Percentiles rank a stretch among this genome's conserved stretches.
These are phyloP conservation scores for Gilbertella persicaria DNA, from an alignment of 371 early-diverging fungal species.

Conservation along the genomic window DNA sequence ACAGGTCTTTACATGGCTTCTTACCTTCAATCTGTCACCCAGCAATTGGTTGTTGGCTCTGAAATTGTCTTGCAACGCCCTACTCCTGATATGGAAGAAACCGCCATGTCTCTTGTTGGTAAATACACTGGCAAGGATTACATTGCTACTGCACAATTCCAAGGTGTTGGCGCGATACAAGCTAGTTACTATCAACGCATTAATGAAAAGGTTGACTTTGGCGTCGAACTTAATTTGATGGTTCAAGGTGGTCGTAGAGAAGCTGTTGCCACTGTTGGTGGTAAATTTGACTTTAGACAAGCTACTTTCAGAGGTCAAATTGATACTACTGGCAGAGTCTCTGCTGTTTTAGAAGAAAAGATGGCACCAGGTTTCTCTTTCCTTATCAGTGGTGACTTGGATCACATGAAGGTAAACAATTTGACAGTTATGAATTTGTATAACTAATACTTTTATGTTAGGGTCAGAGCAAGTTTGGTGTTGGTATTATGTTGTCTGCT, in stretches of 20 bases:
- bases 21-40: conserved; percentile 91
- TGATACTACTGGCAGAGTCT: conserved; percentile 87
- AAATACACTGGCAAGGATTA: conserved; percentile 75
- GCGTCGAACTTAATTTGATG: conserved; percentile 88
- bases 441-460: conserved; percentile 15
- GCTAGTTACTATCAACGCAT: conserved; percentile 90
- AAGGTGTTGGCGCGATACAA: conserved; percentile 82
- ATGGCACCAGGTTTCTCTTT: conserved; percentile 93
- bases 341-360: conserved; percentile 91
- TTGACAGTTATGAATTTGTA: conserved; percentile 4
- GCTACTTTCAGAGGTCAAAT: conserved; percentile 91
- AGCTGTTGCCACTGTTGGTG: conserved; percentile 91
- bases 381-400: conserved; percentile 91
- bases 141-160: conserved; percentile 83
- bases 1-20: conserved; percentile 89
- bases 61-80: conserved; percentile 89
- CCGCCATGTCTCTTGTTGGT: conserved; percentile 74
- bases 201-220: conserved; percentile 93
- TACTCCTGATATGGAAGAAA: conserved; percentile 82
- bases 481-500: conserved; percentile 79
- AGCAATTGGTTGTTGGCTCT: conserved; percentile 80
- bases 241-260: conserved; percentile 80
- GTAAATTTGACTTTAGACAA: conserved; percentile 92
- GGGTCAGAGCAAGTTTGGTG: conserved; percentile 81
- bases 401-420: conserved; percentile 81